Evolutionary conservation across 257 asterid species (phyloP).

Genomic region (Solanum rostratum): DNA sequence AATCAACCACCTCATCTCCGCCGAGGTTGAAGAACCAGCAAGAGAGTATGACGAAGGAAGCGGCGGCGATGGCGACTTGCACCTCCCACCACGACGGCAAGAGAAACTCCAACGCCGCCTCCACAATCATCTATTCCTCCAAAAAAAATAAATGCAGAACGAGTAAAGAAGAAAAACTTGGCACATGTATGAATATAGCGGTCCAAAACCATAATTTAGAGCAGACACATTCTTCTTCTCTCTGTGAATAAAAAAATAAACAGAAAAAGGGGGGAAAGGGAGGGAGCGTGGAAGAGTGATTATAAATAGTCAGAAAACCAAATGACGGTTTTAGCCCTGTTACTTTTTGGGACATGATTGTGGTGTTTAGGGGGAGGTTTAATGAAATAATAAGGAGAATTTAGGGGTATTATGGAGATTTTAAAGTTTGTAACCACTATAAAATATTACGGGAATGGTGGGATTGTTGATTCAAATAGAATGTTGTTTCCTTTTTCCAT

Average conservation of each 20-base stretch:
- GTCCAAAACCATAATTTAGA: not conserved
- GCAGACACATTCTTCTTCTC: not conserved
- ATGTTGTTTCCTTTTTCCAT: no score
- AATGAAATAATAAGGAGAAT: no score
- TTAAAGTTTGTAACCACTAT: not conserved
- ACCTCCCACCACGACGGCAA: conserved; percentile 90
- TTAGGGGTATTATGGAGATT: no score
- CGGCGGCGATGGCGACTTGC: conserved; percentile 60
- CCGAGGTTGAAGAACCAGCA: conserved; percentile 45
- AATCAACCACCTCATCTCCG: conserved; percentile 22
- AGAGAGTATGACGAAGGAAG: conserved; percentile 44
- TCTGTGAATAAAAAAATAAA: not conserved
- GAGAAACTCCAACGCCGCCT: conserved; percentile 38
- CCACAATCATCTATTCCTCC: conserved; percentile 17
- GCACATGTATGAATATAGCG: not conserved
- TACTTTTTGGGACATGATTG: not conserved
- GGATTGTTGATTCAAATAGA: not conserved
- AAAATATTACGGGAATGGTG: not conserved
- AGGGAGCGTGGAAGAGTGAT: not conserved
- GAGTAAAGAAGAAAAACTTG: not conserved
- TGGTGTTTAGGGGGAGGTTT: not conserved
- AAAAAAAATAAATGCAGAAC: not conserved
- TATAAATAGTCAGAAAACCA: not conserved
- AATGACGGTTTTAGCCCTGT: not conserved
- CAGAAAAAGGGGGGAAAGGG: not conserved